Evolutionary conservation across 306 rosid species (phyloP), one percentile per base, ranked within the genome.

Genomic region (Quercus berberidifolia): DNA sequence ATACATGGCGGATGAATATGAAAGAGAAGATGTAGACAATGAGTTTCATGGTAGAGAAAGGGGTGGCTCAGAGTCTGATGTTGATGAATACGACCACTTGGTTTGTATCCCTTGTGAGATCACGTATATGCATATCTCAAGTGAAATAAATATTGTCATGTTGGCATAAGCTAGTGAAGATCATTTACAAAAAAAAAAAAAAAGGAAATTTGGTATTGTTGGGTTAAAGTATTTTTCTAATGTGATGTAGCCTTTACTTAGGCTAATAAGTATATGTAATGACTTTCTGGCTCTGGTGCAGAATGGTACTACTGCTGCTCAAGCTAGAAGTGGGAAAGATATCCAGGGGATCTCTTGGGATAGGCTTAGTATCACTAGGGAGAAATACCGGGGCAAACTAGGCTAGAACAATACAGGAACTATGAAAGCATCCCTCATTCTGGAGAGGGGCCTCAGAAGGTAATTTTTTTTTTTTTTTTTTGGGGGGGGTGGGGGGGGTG

Each of bases 351-450:
- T 87, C 70, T 86, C 90, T 78, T 83, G 88, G 82, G 85, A 86
- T 79, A 81, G 74, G 74, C 86, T 79, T 82, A 85, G 86, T 64
- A 79, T 87, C 73, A 86, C 85, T 30, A 85, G 87, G 70, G 80
- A 75, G 73, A 83, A 81, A 80, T 89, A 91, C 86, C 80, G 98
- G 80, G 98, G 80, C 86, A 91, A 71, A 91, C 94, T 83, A 91
- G 98, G 86, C 71, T 93, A 83, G 98, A 93, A 80, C 97, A 93
- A 73, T 93, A 93, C 88, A 93, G 85, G 91, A 93, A 93, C 82
- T 89, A 93, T 83, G 98, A 93, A 80, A 91, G 89, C 74, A 78
- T 93, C 81, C 89, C 88, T 46, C 87, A 87, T 77, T 91, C 98
- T 0, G 97, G 97, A 79, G 94, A 93, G 52, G 84, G 81, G 71